Evolutionary conservation across 257 asterid genomes (phyloP).

Genomic region (Mitragyna speciosa): DNA sequence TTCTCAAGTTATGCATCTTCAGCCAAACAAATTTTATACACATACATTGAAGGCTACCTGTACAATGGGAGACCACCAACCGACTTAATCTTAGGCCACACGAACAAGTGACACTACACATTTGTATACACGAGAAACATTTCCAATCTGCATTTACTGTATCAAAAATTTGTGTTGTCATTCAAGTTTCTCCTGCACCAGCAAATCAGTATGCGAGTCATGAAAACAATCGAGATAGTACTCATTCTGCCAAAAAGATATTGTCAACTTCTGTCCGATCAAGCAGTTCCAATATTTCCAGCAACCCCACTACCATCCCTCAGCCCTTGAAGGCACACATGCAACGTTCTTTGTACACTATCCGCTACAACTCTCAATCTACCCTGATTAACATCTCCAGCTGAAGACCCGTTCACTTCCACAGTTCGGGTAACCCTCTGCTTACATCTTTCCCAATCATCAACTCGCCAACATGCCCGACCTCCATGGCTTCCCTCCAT

Average conservation of each 20-base stretch:
- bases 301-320: conserved; percentile 61
- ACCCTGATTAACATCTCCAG: conserved; percentile 80
- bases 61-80: conserved; percentile 31
- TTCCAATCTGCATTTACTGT: background rate
- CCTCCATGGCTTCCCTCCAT: conserved; percentile 99
- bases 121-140: conserved; percentile 4
- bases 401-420: conserved; percentile 61
- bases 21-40: conserved; percentile 14
- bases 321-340: conserved; percentile 73
- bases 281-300: conserved; percentile 29
- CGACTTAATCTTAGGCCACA: conserved; percentile 14
- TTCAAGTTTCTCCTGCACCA: background rate
- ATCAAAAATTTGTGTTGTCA: background rate
- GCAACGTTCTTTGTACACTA: conserved; percentile 80
- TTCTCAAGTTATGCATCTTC: background rate
- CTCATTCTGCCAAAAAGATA: background rate
- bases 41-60: conserved; percentile 20
- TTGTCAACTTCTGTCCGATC: background rate
- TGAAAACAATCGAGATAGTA: background rate
- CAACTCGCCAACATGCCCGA: conserved; percentile 91
- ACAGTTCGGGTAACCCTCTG: conserved; percentile 71
- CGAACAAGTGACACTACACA: background rate
- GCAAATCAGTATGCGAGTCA: background rate
- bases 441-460: conserved; percentile 91
- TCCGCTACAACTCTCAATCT: conserved; percentile 86